Percentiles rank a stretch among this genome's conserved stretches.
Evolutionary conservation across 257 asterid species (phyloP).

Genomic region (Plantago ovata): DNA sequence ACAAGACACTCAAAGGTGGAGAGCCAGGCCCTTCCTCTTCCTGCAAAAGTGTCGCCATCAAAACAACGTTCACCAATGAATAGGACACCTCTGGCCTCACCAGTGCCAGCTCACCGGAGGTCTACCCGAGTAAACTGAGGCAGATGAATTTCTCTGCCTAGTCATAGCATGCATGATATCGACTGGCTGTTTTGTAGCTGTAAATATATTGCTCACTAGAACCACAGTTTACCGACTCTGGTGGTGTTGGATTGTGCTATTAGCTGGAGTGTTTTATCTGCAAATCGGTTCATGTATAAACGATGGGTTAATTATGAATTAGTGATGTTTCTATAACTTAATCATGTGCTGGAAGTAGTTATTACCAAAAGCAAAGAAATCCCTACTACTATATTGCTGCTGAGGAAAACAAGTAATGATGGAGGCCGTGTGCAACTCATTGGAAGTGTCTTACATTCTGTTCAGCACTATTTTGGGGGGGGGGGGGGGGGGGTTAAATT

Average conservation of each 20-base stretch:
- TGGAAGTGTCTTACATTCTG: too few relatives aligned
- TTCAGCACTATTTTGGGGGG: too few relatives aligned
- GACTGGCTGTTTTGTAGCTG: constrained; percentile 16
- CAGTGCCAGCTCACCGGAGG: constrained; percentile 44
- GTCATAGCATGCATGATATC: neutral
- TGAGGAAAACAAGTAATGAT: too few relatives aligned
- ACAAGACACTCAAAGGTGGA: constrained; percentile 24
- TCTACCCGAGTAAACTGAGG: constrained; percentile 46
- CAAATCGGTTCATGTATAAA: neutral
- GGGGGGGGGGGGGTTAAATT: too few relatives aligned
- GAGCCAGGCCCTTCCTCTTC: constrained; percentile 22
- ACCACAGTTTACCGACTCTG: constrained; percentile 16
- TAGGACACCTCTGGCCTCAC: constrained; percentile 49
- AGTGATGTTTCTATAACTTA: too few relatives aligned
- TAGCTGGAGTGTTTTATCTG: constrained; percentile 13
- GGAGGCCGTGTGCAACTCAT: too few relatives aligned
- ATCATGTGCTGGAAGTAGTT: too few relatives aligned
- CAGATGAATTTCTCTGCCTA: constrained; percentile 3
- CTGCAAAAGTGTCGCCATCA: constrained; percentile 23
- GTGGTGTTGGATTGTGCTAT: constrained; percentile 15
- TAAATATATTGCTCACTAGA: constrained; percentile 23
- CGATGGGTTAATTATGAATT: neutral
- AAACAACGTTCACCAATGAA: constrained; percentile 43
- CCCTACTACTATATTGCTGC: too few relatives aligned
- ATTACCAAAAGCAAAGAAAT: too few relatives aligned